Evolutionary conservation across 176 grass and related monocot species (phyloP), one percentile per base, ranked within the genome.

Genomic region (Zizania latifolia): DNA sequence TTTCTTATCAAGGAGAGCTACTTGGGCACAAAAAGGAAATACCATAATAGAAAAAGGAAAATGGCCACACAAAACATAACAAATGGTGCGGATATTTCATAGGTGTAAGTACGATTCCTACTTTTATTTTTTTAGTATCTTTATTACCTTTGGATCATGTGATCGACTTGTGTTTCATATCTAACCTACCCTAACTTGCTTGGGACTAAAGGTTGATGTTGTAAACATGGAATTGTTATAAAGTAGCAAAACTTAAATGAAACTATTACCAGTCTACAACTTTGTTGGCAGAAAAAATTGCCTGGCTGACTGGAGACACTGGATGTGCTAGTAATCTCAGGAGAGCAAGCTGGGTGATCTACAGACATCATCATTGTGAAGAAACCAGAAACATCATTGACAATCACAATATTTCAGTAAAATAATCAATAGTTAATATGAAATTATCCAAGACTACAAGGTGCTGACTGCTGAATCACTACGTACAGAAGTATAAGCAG

Each of bases 301-400:
- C 16, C 72, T 62, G 50, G 64, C 68, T 74, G 56, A 59, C 48
- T 70, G 28, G 89, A 75, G 39, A 50, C 46, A 15, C 10, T 22
- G 72, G 72, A 84, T 68, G 66, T 54, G 59, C 19, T 35, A 57
- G 79, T 78, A 56, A 30, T 75, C 33, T 88, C 87, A 62, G 77
- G 76, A 88, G 72, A 84, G 58, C 93, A 97, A 33, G 71, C 67
- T 78, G 71, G 71, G 76, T 97, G 93, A 84, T 86, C 93, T 97
- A 58, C 77, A 86, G 87, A 81, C 44, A 77, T 60, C 22, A 51
- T 32, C 65, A 65, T 85, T 60, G 62, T 78, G 31, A 33, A 78
- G 19, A 51, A 77, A 48, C 77, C 16, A 82, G 65, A 59, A 68
- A 66, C 38, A 74, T 75, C 61, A 79, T 74, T 69, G 35, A 14